Percentiles rank a stretch among this genome's conserved stretches.
Evolutionary conservation across 495 filamentous ascomycete species (phyloP).

Genomic region (Aspergillus panamensis): DNA sequence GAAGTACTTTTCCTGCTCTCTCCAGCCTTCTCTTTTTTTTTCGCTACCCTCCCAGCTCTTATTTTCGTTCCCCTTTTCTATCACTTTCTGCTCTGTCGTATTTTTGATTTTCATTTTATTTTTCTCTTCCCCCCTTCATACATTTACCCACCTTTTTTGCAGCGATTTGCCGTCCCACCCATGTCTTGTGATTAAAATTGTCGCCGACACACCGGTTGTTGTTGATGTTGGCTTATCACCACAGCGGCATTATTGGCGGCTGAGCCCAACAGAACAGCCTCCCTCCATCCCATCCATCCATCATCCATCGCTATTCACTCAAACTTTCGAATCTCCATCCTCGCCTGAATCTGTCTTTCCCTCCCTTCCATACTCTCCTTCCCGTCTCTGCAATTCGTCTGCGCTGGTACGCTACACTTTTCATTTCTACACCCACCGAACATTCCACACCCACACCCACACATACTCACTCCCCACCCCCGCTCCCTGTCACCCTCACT

Average conservation of each 20-base stretch:
- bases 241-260: conserved; percentile 15
- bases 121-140: not conserved
- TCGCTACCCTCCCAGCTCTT: conserved; percentile 15
- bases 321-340: conserved; percentile 4
- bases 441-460: conserved; percentile 19
- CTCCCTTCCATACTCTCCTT: conserved; percentile 1
- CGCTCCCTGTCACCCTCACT: conserved; percentile 17
- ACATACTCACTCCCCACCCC: conserved; percentile 22
- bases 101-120: conserved; percentile 9
- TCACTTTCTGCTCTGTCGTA: conserved; percentile 4
- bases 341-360: conserved; percentile 8
- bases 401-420: conserved; percentile 22
- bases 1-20: conserved; percentile 16
- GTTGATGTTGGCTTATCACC: conserved; percentile 5
- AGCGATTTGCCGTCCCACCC: not conserved
- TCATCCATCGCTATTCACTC: conserved; percentile 5
- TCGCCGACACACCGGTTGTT: conserved; percentile 1
- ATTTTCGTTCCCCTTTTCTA: conserved; percentile 11
- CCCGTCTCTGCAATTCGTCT: conserved; percentile 3
- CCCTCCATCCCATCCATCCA: conserved; percentile 2
- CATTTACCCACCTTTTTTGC: not conserved
- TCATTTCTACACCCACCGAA: conserved; percentile 13
- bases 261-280: not conserved
- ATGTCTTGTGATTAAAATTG: conserved; percentile 2
- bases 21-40: conserved; percentile 21